Evolutionary conservation across 208 protist species (phyloP).

Genomic region (Naegleria fowleri): DNA sequence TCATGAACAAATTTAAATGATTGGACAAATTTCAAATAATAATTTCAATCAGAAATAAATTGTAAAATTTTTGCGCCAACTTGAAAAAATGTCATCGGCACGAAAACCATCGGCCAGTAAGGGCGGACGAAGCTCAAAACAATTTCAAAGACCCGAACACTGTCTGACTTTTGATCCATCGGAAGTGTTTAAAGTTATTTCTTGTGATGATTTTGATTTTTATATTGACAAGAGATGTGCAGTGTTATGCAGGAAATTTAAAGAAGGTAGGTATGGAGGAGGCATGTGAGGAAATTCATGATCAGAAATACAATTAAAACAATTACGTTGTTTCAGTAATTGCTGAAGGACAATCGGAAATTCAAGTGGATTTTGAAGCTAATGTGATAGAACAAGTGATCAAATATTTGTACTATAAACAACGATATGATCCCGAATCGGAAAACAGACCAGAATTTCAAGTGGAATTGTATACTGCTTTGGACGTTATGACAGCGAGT

Average conservation of each 20-base stretch:
- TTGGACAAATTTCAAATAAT: no score
- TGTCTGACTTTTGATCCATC: background rate
- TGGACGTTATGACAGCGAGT: background rate
- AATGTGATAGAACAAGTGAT: slow-evolving; percentile 13
- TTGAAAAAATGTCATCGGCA: background rate
- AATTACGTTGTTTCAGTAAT: no score
- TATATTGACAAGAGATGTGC: slow-evolving; percentile 3
- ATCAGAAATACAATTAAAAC: no score
- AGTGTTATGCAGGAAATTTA: background rate
- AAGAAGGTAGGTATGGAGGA: background rate
- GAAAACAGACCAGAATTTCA: slow-evolving; percentile 23
- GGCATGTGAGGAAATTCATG: background rate
- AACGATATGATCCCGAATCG: background rate
- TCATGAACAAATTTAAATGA: no score
- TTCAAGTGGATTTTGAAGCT: background rate
- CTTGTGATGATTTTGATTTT: background rate
- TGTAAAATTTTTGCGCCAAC: background rate
- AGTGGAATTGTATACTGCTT: background rate
- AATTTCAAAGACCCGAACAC: background rate
- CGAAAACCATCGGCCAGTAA: background rate
- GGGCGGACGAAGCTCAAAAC: background rate
- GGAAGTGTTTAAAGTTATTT: background rate
- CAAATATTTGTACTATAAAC: slow-evolving; percentile 30
- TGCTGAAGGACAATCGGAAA: background rate
- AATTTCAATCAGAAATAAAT: no score